Evolutionary conservation across 2,329 filamentous ascomycete species (phyloP).

Genomic region (Botrytis porri): DNA sequence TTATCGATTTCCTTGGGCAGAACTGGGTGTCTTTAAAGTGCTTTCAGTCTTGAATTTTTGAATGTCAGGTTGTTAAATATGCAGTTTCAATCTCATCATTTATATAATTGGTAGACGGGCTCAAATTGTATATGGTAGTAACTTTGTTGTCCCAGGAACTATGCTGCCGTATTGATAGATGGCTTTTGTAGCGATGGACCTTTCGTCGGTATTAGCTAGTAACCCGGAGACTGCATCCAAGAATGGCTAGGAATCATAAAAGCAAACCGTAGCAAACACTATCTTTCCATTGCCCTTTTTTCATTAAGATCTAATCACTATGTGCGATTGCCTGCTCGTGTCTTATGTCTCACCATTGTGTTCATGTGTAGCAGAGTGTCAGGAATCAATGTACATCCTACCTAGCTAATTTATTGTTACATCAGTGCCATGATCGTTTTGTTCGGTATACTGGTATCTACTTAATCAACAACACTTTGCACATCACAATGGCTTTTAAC

Average conservation of each 20-base stretch:
- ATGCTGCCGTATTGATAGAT: neutral
- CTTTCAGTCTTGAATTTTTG: neutral
- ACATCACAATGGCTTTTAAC: no score
- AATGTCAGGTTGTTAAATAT: neutral
- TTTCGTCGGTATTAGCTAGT: neutral
- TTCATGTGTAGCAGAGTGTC: neutral
- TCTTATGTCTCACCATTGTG: neutral
- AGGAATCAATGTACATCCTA: no score
- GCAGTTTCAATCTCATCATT: neutral
- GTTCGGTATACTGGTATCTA: neutral
- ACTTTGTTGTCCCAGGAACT: neutral
- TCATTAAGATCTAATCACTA: neutral
- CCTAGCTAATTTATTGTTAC: neutral
- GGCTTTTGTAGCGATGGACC: neutral
- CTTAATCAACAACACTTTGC: neutral
- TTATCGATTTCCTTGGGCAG: neutral
- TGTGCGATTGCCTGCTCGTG: neutral
- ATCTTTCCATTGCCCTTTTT: neutral
- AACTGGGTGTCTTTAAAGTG: neutral
- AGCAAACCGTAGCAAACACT: neutral
- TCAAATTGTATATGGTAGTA: neutral
- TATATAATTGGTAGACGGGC: neutral
- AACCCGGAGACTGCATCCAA: neutral
- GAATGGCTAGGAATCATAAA: no score
- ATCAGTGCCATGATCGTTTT: neutral